Evolutionary conservation across 805 yeast species (phyloP).

Genomic region (Myxozyma geophila): DNA sequence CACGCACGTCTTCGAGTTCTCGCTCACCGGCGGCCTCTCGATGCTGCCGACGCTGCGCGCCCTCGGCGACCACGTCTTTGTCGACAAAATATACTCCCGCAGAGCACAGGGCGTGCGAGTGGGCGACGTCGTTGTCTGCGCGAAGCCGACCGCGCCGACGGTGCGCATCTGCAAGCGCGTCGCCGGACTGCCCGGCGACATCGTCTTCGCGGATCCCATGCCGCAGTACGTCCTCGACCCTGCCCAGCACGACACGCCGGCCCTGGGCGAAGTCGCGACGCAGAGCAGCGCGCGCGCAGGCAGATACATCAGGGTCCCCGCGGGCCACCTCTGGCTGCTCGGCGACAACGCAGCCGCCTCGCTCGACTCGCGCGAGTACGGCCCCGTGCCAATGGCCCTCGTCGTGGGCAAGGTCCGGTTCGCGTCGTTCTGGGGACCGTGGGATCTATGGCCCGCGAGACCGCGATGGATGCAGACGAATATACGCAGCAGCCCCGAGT

Average conservation of each 20-base stretch:
- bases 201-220: slow-evolving; percentile 47
- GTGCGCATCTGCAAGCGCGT: slow-evolving; percentile 90
- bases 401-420: slow-evolving; percentile 75
- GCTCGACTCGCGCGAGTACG: slow-evolving; percentile 85
- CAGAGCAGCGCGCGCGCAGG: slow-evolving; percentile 43
- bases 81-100: slow-evolving; percentile 61
- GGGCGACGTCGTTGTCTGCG: slow-evolving; percentile 88
- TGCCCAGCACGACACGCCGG: neutral
- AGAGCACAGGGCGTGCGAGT: slow-evolving; percentile 67
- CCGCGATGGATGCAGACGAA: slow-evolving; percentile 24
- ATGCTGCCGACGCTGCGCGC: slow-evolving; percentile 90
- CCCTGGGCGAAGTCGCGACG: slow-evolving; percentile 41
- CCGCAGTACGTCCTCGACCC: neutral
- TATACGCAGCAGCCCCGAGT: neutral
- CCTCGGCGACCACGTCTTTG: slow-evolving; percentile 77
- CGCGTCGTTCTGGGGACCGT: slow-evolving; percentile 27
- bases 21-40: slow-evolving; percentile 88
- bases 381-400: slow-evolving; percentile 86
- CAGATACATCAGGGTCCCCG: slow-evolving; percentile 76
- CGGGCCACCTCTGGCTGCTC: slow-evolving; percentile 96
- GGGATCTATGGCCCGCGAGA: slow-evolving; percentile 18
- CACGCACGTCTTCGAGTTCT: slow-evolving; percentile 69
- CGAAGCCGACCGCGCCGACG: slow-evolving; percentile 86
- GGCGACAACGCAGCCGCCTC: slow-evolving; percentile 92
- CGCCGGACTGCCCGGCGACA: slow-evolving; percentile 95